A percentile compares a stretch with the other conserved stretches of the same genome.
phyloP scores from a whole-genome alignment of 495 filamentous ascomycete species.

The Arthonia radiata region DNA sequence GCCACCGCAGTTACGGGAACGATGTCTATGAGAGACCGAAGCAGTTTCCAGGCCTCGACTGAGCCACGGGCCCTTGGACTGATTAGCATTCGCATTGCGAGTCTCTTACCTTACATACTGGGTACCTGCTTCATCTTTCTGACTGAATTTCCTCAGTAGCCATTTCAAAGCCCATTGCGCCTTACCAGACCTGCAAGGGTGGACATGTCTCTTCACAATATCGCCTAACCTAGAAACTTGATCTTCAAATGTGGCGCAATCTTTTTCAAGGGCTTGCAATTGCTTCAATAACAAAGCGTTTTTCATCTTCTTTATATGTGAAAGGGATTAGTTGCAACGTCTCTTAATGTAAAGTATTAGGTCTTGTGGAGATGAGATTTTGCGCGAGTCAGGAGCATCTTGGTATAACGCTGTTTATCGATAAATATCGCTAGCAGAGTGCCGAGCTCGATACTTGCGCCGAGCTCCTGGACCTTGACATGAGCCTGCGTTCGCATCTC shows the following conservation, averaged over 20 bases:
- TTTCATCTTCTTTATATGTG: background rate
- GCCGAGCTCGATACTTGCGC: background rate
- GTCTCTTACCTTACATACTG: no score
- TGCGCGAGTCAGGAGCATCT: no score
- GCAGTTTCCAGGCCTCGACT: no score
- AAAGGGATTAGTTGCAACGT: background rate
- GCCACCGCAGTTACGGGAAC: no score
- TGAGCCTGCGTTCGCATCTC: background rate
- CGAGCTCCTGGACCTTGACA: background rate
- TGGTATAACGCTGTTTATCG: background rate
- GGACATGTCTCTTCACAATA: conserved; percentile 8
- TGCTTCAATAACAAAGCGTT: conserved; percentile 1
- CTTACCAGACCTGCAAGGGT: conserved; percentile 15
- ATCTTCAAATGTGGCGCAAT: conserved; percentile 5
- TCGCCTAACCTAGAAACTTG: conserved; percentile 2
- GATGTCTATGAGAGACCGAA: no score
- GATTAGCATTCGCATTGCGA: no score
- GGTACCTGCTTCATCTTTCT: no score
- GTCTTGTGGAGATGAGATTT: no score
- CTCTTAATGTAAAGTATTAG: no score
- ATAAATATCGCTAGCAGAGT: background rate
- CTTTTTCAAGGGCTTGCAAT: conserved; percentile 7
- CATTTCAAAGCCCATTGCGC: conserved; percentile 44
- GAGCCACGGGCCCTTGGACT: no score
- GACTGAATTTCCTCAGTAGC: conserved; percentile 43